These are phyloP conservation scores for Komagataea norvegica DNA, from an alignment of 1,139 yeast species.

Conservation along the genomic window DNA sequence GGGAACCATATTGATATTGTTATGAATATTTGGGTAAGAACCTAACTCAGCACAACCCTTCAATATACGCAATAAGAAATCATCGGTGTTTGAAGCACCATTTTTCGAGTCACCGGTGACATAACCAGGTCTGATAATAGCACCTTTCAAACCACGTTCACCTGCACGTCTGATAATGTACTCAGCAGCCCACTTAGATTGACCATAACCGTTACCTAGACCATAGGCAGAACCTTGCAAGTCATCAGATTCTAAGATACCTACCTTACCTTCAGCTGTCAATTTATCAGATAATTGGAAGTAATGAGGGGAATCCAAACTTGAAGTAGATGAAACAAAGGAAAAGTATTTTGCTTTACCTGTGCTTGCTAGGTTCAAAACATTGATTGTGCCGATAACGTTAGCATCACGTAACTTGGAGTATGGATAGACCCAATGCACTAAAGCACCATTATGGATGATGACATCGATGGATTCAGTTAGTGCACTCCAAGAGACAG, in stretches of 20 bases:
- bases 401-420: slow-evolving; percentile 87
- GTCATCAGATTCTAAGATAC: slow-evolving; percentile 78
- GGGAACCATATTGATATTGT: slow-evolving; percentile 93
- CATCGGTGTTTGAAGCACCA: slow-evolving; percentile 94
- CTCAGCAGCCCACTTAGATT: slow-evolving; percentile 97
- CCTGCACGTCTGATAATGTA: slow-evolving; percentile 86
- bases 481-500: slow-evolving; percentile 52
- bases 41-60: slow-evolving; percentile 93
- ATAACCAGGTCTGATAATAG: slow-evolving; percentile 93
- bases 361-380: slow-evolving; percentile 65
- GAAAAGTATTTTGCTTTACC: slow-evolving; percentile 86
- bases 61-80: slow-evolving; percentile 86
- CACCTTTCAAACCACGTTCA: slow-evolving; percentile 76
- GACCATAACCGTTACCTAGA: slow-evolving; percentile 91
- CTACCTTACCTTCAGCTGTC: slow-evolving; percentile 58
- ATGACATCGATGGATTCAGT: slow-evolving; percentile 67
- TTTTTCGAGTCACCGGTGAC: slow-evolving; percentile 81
- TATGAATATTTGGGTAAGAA: slow-evolving; percentile 74
- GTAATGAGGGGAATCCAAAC: slow-evolving; percentile 79
- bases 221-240: slow-evolving; percentile 77
- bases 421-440: slow-evolving; percentile 98
- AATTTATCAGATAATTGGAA: slow-evolving; percentile 72
- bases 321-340: slow-evolving; percentile 93
- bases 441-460: slow-evolving; percentile 95
- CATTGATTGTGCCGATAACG: slow-evolving; percentile 82